phyloP scores from a whole-genome alignment of 2,329 filamentous ascomycete species.

The Parascedosporium putredinis region DNA sequence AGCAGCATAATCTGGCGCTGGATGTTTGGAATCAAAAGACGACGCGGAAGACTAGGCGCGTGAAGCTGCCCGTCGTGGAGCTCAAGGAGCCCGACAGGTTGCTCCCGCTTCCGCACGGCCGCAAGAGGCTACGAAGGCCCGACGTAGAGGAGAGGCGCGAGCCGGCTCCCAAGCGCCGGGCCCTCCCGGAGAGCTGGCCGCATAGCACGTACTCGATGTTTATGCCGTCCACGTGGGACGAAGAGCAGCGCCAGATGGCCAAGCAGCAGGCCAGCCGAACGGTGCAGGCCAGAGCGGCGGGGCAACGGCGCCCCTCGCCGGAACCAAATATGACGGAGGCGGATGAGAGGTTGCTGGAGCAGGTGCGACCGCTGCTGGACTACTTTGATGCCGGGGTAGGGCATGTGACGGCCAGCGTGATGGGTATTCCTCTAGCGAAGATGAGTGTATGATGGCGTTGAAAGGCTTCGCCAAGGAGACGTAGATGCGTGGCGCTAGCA shows the following conservation, averaged over 20 bases:
- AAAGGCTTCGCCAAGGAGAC: neutral
- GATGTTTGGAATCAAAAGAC: neutral
- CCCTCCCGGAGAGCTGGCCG: constrained; percentile 2
- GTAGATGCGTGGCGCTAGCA: no score
- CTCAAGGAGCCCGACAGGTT: neutral
- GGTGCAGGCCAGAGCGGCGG: no score
- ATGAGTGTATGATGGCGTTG: constrained; percentile 1
- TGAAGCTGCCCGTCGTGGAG: neutral
- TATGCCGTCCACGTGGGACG: neutral
- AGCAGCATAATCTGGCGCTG: neutral
- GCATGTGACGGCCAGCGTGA: neutral
- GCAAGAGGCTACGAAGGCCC: neutral
- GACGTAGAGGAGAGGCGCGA: neutral
- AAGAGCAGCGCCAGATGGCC: neutral
- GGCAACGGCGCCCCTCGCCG: no score
- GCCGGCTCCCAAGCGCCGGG: neutral
- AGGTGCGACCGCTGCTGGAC: neutral
- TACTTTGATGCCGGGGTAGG: neutral
- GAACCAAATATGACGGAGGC: neutral
- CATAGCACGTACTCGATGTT: constrained; percentile 7
- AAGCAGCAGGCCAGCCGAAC: neutral
- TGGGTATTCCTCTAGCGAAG: neutral
- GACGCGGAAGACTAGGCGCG: neutral
- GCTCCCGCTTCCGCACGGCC: neutral
- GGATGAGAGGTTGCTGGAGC: neutral